Conservation (phyloP, 345 rosid species). For the Cardamine chenopodiifolia region DNA sequence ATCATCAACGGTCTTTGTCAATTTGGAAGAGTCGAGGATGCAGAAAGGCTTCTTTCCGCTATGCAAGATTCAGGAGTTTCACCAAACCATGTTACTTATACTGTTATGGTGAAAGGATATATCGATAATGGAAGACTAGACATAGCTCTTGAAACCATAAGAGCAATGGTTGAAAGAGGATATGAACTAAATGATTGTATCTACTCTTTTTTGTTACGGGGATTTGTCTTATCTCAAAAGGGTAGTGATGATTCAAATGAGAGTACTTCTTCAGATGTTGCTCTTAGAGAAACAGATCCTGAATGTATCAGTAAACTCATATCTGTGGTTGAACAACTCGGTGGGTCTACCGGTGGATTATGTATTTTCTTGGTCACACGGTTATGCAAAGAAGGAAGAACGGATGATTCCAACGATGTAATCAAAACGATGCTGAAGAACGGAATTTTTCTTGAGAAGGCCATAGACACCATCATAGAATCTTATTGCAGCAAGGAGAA, state of each 20-base stretch:
- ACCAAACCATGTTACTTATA: constrained; percentile 53
- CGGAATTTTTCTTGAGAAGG: constrained; percentile 45
- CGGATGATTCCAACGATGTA: constrained; percentile 40
- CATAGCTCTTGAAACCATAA: constrained; percentile 44
- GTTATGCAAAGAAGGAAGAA: constrained; percentile 48
- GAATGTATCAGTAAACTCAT: constrained; percentile 39
- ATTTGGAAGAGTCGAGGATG: constrained; percentile 50
- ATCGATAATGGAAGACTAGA: constrained; percentile 44
- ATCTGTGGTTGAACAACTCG: constrained; percentile 40
- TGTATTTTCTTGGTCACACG: constrained; percentile 40
- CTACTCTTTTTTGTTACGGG: constrained; percentile 46
- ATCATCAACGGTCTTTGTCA: constrained; percentile 53
- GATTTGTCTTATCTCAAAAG: constrained; percentile 34
- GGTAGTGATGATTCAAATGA: background rate
- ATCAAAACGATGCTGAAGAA: constrained; percentile 30
- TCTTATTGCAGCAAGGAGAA: constrained; percentile 43
- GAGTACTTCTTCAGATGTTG: constrained; percentile 9
- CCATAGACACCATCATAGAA: constrained; percentile 43
- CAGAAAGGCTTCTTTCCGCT: constrained; percentile 43
- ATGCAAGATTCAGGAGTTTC: constrained; percentile 49
- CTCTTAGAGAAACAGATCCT: constrained; percentile 42
- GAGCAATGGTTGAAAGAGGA: constrained; percentile 48
- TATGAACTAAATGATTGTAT: constrained; percentile 43
- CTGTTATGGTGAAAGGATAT: constrained; percentile 51
- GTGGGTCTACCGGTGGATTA: constrained; percentile 41